A percentile compares a stretch with the other conserved stretches of the same genome.
These are phyloP conservation scores for Pseudonitzschia multiseries DNA, from an alignment of 108 stramenopile species.

Conservation along the genomic window DNA sequence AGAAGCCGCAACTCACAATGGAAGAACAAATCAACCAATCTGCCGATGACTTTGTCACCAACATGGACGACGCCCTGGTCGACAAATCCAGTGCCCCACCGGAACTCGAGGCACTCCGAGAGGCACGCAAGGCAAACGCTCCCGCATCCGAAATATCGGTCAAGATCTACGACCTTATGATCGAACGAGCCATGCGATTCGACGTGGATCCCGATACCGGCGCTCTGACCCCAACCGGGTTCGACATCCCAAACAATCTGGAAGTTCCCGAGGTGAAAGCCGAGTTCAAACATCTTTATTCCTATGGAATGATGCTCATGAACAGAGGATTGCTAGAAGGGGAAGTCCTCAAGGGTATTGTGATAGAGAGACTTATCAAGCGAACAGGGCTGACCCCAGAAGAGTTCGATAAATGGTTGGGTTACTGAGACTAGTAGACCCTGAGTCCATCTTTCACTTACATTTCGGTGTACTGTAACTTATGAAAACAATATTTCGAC, in stretches of 20 bases:
- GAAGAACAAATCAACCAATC: slow-evolving; percentile 54
- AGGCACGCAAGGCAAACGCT: slow-evolving; percentile 41
- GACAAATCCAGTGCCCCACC: slow-evolving; percentile 58
- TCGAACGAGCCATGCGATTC: slow-evolving; percentile 73
- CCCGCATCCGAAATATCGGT: slow-evolving; percentile 35
- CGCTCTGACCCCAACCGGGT: slow-evolving; percentile 61
- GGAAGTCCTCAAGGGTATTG: slow-evolving; percentile 50
- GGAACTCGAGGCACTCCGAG: slow-evolving; percentile 49
- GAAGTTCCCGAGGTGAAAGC: slow-evolving; percentile 68
- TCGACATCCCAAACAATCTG: slow-evolving; percentile 66
- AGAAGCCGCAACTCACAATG: slow-evolving; percentile 53
- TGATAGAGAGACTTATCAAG: slow-evolving; percentile 61
- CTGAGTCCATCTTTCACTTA: not conserved
- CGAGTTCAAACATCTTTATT: slow-evolving; percentile 67
- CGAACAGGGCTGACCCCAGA: slow-evolving; percentile 66
- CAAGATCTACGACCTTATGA: slow-evolving; percentile 70
- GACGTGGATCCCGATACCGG: slow-evolving; percentile 68
- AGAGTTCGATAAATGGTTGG: slow-evolving; percentile 75
- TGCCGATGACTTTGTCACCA: slow-evolving; percentile 59
- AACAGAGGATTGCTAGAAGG: slow-evolving; percentile 46
- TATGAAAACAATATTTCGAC: not conserved
- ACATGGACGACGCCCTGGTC: slow-evolving; percentile 43
- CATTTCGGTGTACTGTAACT: not conserved
- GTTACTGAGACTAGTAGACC: slow-evolving; percentile 26
- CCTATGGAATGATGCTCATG: slow-evolving; percentile 69